These are phyloP conservation scores for Beauveria sp. DNA, from an alignment of 2,329 filamentous ascomycete species.

Conservation along the genomic window DNA sequence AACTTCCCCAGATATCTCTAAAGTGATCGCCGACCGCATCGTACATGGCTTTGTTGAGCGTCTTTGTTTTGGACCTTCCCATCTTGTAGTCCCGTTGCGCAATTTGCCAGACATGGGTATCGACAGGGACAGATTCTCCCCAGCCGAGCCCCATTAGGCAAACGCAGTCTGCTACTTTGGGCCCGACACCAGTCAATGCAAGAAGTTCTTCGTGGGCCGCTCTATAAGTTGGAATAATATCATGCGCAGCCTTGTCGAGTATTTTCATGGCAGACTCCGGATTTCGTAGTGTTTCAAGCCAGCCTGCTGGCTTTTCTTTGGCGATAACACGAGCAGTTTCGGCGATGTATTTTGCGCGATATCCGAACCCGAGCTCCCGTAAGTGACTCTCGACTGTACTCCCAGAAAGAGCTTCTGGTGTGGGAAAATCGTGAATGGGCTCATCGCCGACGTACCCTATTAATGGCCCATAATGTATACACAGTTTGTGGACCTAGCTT, in stretches of 20 bases:
- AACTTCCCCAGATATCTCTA: constrained; percentile 77
- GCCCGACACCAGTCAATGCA: constrained; percentile 77
- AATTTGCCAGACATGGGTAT: constrained; percentile 99
- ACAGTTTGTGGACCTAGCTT: constrained; percentile 73
- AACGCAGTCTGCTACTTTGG: constrained; percentile 95
- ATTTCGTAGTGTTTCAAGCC: constrained; percentile 74
- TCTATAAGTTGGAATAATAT: constrained; percentile 57
- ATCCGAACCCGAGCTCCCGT: constrained; percentile 82
- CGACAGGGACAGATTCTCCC: constrained; percentile 90
- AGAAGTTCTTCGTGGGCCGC: constrained; percentile 75
- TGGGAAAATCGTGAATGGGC: constrained; percentile 81
- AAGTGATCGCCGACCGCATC: constrained; percentile 88
- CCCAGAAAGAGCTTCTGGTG: constrained; percentile 63
- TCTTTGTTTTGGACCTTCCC: constrained; percentile 74
- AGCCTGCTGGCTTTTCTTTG: constrained; percentile 57
- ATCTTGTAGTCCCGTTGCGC: constrained; percentile 94
- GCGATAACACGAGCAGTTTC: constrained; percentile 73
- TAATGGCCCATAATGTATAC: constrained; percentile 71
- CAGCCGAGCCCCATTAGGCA: constrained; percentile 94
- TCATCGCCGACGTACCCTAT: constrained; percentile 63
- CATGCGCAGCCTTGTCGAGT: constrained; percentile 35
- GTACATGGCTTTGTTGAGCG: constrained; percentile 81
- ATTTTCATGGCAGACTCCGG: constrained; percentile 53
- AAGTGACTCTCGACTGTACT: constrained; percentile 72
- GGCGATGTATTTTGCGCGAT: constrained; percentile 86